Conservation (phyloP, 2,329 filamentous ascomycete species). For the Gliomastix tumulicola region DNA sequence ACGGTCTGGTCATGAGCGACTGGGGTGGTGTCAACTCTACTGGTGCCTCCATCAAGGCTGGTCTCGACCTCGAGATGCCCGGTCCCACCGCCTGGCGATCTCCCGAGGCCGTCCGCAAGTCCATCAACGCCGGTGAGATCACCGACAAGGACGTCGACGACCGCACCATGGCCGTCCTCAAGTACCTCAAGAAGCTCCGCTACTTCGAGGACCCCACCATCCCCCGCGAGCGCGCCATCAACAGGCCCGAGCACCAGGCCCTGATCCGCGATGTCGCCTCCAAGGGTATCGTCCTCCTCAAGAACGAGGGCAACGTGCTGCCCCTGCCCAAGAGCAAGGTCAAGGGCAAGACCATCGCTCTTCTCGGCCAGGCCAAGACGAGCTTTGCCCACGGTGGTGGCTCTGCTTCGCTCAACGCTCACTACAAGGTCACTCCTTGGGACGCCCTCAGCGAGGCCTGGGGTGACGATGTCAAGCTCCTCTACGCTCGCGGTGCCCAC, state of each 20-base stretch:
- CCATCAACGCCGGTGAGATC: constrained; percentile 12
- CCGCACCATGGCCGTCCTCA: constrained; percentile 18
- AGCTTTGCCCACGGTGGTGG: constrained; percentile 28
- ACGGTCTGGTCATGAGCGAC: constrained; percentile 38
- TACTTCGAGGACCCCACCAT: no score
- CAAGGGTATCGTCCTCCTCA: constrained; percentile 56
- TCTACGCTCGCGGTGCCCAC: no score
- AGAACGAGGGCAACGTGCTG: constrained; percentile 52
- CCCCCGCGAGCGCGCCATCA: no score
- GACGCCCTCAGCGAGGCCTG: constrained; percentile 16
- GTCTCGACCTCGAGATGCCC: constrained; percentile 26
- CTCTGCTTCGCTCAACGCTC: constrained; percentile 22
- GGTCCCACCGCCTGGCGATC: constrained; percentile 19
- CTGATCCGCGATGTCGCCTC: constrained; percentile 19
- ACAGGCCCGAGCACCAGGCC: neutral
- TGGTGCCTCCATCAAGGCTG: constrained; percentile 19
- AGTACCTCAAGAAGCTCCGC: constrained; percentile 19
- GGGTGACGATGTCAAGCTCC: constrained; percentile 11
- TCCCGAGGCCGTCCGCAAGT: constrained; percentile 11
- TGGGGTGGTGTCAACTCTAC: constrained; percentile 30
- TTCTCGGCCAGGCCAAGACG: constrained; percentile 24
- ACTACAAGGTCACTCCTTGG: constrained; percentile 21
- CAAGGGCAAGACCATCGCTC: constrained; percentile 21
- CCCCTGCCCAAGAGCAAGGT: constrained; percentile 38
- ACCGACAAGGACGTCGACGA: constrained; percentile 13